Conservation (phyloP, 345 rosid genomes). For the Camelina hispida region DNA sequence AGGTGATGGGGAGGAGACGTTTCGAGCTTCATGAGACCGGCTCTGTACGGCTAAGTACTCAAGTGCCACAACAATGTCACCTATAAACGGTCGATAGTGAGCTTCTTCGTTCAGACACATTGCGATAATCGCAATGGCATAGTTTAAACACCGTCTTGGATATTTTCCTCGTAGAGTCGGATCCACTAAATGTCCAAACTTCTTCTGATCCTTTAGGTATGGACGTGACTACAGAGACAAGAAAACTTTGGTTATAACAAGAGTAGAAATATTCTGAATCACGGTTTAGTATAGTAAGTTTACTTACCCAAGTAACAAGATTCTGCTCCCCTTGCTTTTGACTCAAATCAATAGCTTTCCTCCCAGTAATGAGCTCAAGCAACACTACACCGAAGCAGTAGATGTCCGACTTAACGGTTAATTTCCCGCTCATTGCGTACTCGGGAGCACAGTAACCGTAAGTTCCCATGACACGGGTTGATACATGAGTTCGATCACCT, state of each 20-base stretch:
- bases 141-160: slow-evolving; percentile 83
- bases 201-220: slow-evolving; percentile 74
- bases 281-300: background rate
- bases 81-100: slow-evolving; percentile 75
- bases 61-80: slow-evolving; percentile 90
- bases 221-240: slow-evolving; percentile 63
- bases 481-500: slow-evolving; percentile 96
- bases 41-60: slow-evolving; percentile 68
- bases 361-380: slow-evolving; percentile 88
- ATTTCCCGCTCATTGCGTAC: slow-evolving; percentile 95
- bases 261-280: background rate
- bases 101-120: slow-evolving; percentile 98
- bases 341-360: slow-evolving; percentile 75
- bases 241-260: background rate
- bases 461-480: slow-evolving; percentile 98
- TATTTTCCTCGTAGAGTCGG: slow-evolving; percentile 70
- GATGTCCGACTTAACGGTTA: slow-evolving; percentile 92
- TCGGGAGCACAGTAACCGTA: slow-evolving; percentile 99
- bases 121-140: slow-evolving; percentile 81
- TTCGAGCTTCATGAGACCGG: slow-evolving; percentile 37
- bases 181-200: slow-evolving; percentile 69
- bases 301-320: slow-evolving; percentile 83
- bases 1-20: slow-evolving; percentile 35
- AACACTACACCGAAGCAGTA: slow-evolving; percentile 97
- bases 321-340: slow-evolving; percentile 78